Conservation (phyloP, 768 basidiomycete genomes). For the Rhodotorula sphaerocarpa region DNA sequence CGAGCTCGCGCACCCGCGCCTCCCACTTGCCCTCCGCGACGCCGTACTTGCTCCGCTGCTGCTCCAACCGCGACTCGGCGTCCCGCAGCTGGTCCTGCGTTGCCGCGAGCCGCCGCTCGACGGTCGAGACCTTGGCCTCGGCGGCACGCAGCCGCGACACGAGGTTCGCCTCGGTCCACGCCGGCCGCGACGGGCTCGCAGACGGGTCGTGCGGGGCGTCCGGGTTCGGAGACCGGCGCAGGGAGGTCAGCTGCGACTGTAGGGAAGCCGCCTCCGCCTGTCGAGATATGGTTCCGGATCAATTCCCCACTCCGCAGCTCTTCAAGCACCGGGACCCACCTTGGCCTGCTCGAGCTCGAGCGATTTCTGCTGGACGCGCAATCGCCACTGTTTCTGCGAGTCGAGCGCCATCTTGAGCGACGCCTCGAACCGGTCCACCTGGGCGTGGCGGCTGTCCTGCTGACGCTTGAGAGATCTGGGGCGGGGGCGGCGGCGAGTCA, state of each 20-base stretch:
- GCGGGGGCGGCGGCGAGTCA: not conserved
- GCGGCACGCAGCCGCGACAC: slow-evolving; percentile 58
- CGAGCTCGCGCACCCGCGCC: slow-evolving; percentile 87
- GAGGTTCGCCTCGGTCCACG: slow-evolving; percentile 40
- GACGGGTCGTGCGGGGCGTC: slow-evolving; percentile 1
- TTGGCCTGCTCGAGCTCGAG: slow-evolving; percentile 82
- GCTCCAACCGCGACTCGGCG: slow-evolving; percentile 74
- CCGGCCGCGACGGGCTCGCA: not conserved
- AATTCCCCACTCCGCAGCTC: slow-evolving; percentile 11
- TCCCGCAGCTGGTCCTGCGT: slow-evolving; percentile 73
- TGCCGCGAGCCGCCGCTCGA: slow-evolving; percentile 78
- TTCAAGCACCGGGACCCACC: slow-evolving; percentile 46
- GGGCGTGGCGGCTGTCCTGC: slow-evolving; percentile 77
- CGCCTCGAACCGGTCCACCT: slow-evolving; percentile 84
- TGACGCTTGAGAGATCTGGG: slow-evolving; percentile 65
- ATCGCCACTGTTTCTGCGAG: slow-evolving; percentile 72
- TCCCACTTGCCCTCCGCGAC: slow-evolving; percentile 84
- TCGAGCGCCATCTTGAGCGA: slow-evolving; percentile 74
- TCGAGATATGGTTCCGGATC: too few relatives aligned
- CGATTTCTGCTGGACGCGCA: slow-evolving; percentile 69
- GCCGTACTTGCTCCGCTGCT: slow-evolving; percentile 62
- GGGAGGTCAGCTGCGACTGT: slow-evolving; percentile 56
- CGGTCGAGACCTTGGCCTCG: slow-evolving; percentile 68
- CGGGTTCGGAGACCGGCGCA: slow-evolving; percentile 48
- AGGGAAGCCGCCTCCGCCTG: slow-evolving; percentile 70